Percentiles rank a stretch among this genome's conserved stretches.
phyloP scores from a whole-genome alignment of 2,329 filamentous ascomycete genomes.

The Akanthomyces dipterigenus region DNA sequence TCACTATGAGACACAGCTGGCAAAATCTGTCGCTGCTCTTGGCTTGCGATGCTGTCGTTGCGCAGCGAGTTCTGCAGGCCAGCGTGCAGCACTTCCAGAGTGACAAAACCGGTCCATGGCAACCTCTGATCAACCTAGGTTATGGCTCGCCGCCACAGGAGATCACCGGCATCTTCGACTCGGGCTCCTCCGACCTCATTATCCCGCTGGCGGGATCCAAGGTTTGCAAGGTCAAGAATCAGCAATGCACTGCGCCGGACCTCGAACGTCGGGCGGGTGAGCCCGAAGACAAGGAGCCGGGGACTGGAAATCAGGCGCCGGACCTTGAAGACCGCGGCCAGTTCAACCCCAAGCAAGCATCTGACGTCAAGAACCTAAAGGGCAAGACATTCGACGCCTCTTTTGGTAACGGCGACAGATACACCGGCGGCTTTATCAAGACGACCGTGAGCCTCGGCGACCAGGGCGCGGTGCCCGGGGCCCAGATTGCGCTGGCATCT shows the following conservation, averaged over 20 bases:
- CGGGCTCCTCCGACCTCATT: background rate
- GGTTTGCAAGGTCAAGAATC: background rate
- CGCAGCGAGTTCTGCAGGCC: slow-evolving; percentile 2
- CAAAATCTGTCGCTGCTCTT: background rate
- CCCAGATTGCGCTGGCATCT: background rate
- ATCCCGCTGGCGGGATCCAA: slow-evolving; percentile 1
- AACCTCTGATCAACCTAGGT: background rate
- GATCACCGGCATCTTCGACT: slow-evolving; percentile 7
- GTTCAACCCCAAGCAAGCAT: background rate
- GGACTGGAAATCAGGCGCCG: too few species aligned
- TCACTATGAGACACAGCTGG: background rate
- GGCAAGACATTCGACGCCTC: background rate
- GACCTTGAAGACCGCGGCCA: background rate
- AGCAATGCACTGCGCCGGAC: background rate
- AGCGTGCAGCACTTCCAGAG: slow-evolving; percentile 9
- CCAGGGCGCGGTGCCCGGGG: background rate
- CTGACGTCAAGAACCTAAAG: background rate
- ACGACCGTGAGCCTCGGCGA: background rate
- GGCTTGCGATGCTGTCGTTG: background rate
- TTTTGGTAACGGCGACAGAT: background rate
- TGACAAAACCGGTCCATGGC: background rate
- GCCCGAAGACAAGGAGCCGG: too few species aligned
- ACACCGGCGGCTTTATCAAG: background rate
- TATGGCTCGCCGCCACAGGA: background rate
- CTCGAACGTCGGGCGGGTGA: too few species aligned